Evolutionary conservation across 2,329 filamentous ascomycete species (phyloP).

Genomic region (Penicillium sp.): DNA sequence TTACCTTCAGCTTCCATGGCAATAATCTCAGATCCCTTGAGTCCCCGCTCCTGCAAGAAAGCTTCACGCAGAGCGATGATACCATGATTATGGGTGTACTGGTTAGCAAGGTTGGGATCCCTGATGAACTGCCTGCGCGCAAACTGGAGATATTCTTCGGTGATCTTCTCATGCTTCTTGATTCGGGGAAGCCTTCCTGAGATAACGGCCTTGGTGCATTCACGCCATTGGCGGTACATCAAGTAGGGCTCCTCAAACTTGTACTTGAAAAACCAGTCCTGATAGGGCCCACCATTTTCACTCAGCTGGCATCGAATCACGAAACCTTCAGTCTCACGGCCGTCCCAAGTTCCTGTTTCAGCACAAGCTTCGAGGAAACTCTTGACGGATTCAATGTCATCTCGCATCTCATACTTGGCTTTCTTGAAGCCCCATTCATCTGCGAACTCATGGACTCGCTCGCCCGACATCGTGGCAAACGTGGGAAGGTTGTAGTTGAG

Average conservation of each 20-base stretch:
- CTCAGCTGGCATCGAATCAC: slow-evolving; percentile 82
- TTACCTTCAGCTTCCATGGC: slow-evolving; percentile 58
- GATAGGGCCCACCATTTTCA: slow-evolving; percentile 55
- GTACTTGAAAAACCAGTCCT: slow-evolving; percentile 99
- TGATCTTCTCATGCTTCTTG: slow-evolving; percentile 86
- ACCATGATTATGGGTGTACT: slow-evolving; percentile 84
- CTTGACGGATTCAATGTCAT: slow-evolving; percentile 72
- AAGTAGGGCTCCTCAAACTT: slow-evolving; percentile 99
- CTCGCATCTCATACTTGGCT: slow-evolving; percentile 73
- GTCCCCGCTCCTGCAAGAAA: slow-evolving; percentile 77
- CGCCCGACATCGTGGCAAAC: slow-evolving; percentile 81
- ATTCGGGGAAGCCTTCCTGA: slow-evolving; percentile 68
- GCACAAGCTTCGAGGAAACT: slow-evolving; percentile 79
- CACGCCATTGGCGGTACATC: slow-evolving; percentile 98
- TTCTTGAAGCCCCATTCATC: slow-evolving; percentile 92
- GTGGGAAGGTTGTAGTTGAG: slow-evolving; percentile 93
- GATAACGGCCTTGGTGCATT: slow-evolving; percentile 91
- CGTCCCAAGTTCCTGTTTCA: slow-evolving; percentile 84
- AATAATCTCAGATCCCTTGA: slow-evolving; percentile 87
- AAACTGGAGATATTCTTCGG: slow-evolving; percentile 83
- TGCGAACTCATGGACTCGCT: slow-evolving; percentile 84
- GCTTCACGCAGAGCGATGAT: slow-evolving; percentile 89
- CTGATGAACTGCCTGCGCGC: slow-evolving; percentile 70
- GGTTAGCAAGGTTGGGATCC: slow-evolving; percentile 65
- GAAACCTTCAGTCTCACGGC: slow-evolving; percentile 93